These are phyloP conservation scores for Pueraria montana DNA, from an alignment of 306 rosid genomes.

Conservation along the genomic window DNA sequence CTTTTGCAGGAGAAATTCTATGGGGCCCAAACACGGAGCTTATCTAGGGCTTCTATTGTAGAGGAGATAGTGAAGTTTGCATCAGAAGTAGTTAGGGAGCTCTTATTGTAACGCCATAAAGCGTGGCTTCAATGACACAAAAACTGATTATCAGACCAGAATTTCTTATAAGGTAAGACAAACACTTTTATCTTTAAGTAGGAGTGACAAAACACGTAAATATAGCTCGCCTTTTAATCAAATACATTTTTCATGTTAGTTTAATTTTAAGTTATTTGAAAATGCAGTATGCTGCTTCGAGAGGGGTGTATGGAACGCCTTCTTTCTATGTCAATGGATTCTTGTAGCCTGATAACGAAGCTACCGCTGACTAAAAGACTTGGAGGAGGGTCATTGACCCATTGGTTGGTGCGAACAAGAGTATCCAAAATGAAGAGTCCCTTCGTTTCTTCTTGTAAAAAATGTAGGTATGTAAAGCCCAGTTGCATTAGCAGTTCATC, in stretches of 20 bases:
- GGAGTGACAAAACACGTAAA: background rate
- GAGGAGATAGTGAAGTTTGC: constrained; percentile 70
- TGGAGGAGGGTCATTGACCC: constrained; percentile 84
- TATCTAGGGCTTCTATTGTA: constrained; percentile 64
- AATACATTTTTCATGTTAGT: constrained; percentile 11
- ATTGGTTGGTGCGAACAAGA: constrained; percentile 53
- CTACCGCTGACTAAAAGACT: constrained; percentile 52
- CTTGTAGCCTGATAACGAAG: constrained; percentile 66
- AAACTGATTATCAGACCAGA: constrained; percentile 75
- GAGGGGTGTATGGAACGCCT: constrained; percentile 93
- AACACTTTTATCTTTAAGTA: constrained; percentile 8
- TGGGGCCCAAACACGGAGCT: constrained; percentile 63
- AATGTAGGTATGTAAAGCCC: background rate
- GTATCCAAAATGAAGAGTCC: constrained; percentile 40
- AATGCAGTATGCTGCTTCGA: constrained; percentile 77
- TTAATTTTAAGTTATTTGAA: constrained; percentile 29
- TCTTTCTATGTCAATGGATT: constrained; percentile 92
- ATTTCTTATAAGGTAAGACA: constrained; percentile 83
- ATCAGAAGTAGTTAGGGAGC: constrained; percentile 64
- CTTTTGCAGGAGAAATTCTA: constrained; percentile 71
- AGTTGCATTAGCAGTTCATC: constrained; percentile 14
- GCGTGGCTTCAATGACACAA: constrained; percentile 70
- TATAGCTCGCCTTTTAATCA: background rate
- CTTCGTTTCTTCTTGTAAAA: constrained; percentile 57
- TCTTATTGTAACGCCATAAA: constrained; percentile 54